Percentiles rank a stretch among this genome's conserved stretches.
Conservation (phyloP, 352 stramenopile genomes). For the Thalassiosira mediterranea region DNA sequence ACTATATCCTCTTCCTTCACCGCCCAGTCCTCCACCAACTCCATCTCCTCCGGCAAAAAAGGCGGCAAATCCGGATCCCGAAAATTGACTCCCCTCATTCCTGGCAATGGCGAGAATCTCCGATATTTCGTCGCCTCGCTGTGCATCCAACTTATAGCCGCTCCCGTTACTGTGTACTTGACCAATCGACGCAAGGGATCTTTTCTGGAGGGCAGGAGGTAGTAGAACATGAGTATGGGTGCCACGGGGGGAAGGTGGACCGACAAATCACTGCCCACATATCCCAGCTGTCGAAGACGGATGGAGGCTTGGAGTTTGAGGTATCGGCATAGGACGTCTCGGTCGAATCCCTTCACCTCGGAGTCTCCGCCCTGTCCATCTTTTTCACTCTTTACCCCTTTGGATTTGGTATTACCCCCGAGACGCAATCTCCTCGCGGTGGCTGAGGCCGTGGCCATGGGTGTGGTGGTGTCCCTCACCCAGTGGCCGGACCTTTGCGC, state of each 20-base stretch:
- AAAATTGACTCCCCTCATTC: constrained; percentile 48
- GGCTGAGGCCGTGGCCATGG: constrained; percentile 38
- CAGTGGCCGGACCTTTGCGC: constrained; percentile 15
- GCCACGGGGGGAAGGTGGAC: constrained; percentile 69
- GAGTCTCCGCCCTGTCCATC: background rate
- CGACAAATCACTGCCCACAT: constrained; percentile 61
- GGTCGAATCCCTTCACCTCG: constrained; percentile 11
- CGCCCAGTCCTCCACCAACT: background rate
- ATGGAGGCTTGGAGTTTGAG: constrained; percentile 45
- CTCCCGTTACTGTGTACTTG: constrained; percentile 45
- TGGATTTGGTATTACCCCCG: constrained; percentile 12
- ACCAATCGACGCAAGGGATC: constrained; percentile 37
- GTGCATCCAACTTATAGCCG: constrained; percentile 71
- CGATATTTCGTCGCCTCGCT: constrained; percentile 64
- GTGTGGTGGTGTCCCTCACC: constrained; percentile 44
- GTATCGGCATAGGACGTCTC: constrained; percentile 35
- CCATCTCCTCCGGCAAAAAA: constrained; percentile 64
- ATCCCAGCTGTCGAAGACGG: constrained; percentile 42
- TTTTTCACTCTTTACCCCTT: background rate
- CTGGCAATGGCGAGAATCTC: constrained; percentile 58
- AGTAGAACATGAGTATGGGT: constrained; percentile 62
- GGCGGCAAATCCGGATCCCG: constrained; percentile 61
- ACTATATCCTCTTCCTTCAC: constrained; percentile 6
- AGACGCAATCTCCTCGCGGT: constrained; percentile 16
- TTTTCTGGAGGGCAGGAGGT: constrained; percentile 34